Base-by-base conservation (phyloP, 108 stramenopile genomes). In the Epithemia pelagica region DNA sequence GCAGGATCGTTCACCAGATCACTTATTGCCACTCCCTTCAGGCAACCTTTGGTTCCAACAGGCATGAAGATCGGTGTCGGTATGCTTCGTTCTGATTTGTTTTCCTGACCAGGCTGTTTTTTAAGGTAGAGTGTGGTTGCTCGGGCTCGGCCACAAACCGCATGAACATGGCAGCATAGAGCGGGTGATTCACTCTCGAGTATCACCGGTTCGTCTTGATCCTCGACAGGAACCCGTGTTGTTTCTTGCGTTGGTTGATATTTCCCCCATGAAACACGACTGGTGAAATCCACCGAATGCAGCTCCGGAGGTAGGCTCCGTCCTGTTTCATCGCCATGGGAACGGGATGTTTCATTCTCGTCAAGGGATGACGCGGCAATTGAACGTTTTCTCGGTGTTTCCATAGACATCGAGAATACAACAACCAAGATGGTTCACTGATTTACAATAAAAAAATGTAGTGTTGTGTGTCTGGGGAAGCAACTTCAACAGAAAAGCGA, bases 51-150 rank as follows among this genome's bases (percentile, higher is more conserved):
- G 54, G 98, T 99, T 18, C 98, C 98, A n/a, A 99, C 98, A 0
- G 98, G 98, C 98, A 96, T 96, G 89, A 99, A 99, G 22, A 97
- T 86, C 2, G 98, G 98, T 28, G 96, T 97, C 19, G 75, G 66
- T 27, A 99, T 92, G 1, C 82, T 78, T 24, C 92, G 87, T 65
- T 58, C 25, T 1, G 58, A 23, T 23, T 60, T 25, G 32, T 23
- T 2, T 62, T 30, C 24, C 26, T 53, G 64, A 10, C 66, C 28
- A 54, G 69, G 52, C 57, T 67, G 22, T 30, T 21, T 27, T 93
- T 95, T 78, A 28, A 86, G 69, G 62, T 87, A 88, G 54, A 90
- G 51, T 18, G 88, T 88, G 18, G 78, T 72, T 26, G 83, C 86
- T 24, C 91, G 75, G 7, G 91, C 91, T 53, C 91, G 81, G 15